These are phyloP conservation scores for Leccinellum rugosiceps DNA, from an alignment of 768 basidiomycete species.

Conservation along the genomic window DNA sequence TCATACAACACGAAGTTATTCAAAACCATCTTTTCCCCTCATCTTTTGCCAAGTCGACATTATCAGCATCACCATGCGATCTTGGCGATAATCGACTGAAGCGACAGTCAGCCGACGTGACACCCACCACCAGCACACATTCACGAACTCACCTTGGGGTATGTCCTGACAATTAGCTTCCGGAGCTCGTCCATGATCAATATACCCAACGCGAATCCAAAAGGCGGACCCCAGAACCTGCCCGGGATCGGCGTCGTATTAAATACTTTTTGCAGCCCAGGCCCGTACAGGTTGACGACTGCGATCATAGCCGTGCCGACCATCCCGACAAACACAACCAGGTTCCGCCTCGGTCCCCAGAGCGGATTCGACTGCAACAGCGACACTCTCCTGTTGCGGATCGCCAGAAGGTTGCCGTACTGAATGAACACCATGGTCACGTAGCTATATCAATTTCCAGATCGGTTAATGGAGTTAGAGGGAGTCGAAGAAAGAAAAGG, in stretches of 20 bases:
- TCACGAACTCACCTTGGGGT: conserved; percentile 36
- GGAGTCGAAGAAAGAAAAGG: conserved; percentile 20
- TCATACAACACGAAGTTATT: neutral
- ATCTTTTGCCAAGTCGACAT: too few species aligned
- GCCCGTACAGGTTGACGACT: conserved; percentile 35
- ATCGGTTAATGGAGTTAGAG: neutral
- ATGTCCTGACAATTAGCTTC: conserved; percentile 43
- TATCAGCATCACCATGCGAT: neutral
- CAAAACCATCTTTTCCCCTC: neutral
- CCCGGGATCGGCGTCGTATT: conserved; percentile 39
- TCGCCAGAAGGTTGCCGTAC: conserved; percentile 22
- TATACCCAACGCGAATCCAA: conserved; percentile 40
- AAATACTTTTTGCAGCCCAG: conserved; percentile 23
- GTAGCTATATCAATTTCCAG: conserved; percentile 23
- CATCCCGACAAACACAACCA: conserved; percentile 33
- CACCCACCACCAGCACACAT: neutral
- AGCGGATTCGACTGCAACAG: conserved; percentile 25
- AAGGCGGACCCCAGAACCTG: conserved; percentile 45
- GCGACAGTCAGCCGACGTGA: neutral
- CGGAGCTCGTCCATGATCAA: conserved; percentile 44
- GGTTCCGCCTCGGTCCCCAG: conserved; percentile 40
- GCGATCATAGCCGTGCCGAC: conserved; percentile 30
- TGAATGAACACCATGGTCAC: conserved; percentile 33
- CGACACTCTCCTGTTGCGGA: conserved; percentile 31
- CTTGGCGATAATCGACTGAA: neutral